Base-by-base conservation (phyloP, 1,139 yeast species). In the Pichia sp. region DNA sequence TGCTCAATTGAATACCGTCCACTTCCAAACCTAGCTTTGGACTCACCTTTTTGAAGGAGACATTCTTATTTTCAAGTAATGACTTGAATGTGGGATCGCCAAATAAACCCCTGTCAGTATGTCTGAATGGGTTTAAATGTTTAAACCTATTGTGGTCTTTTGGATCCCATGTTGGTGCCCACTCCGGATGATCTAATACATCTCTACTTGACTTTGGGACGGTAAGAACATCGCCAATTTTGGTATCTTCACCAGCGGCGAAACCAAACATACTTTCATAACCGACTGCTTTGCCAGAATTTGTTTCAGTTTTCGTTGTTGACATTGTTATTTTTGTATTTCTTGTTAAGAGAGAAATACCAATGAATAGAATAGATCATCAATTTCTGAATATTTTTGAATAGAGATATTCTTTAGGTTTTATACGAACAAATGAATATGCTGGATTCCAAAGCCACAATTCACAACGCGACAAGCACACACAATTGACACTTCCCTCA, bases 161-260 rank as follows among this genome's bases (percentile, higher is more conserved):
- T 44, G 70, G 68, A 51, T 75, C 70, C 76, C 77, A 75, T 3
- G 76, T 68, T n/a, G 80, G 81, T 32, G 58, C 56, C 58, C 58
- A 58, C 14, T 48, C 50, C 1, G 57, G 58, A 27, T 50, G 46
- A 10, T 40, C 21, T 11, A 51, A 35, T 22, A 40, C 28, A 24
- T 24, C 28, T 24, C 28, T 24, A 12, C 12, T 24, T 9, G 11
- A 2, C 42, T 38, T 47, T 34, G 33, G 50, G 38, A 38, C 47
- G 45, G 22, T 40, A 47, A 17, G 48, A 45, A 5, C 28, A 31
- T 31, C 33, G n/a, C 4, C 33, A 31, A 31, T 31, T 31, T 31
- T 31, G n/a, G 4, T 14, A n/a, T 31, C 4, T 8, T 31, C 12
- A 8, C n/a, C 33, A 2, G 12, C 8, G n/a, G 33, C 12, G 28